Conservation (phyloP, 805 yeast genomes). For the Starmerella gropengiesseri region DNA sequence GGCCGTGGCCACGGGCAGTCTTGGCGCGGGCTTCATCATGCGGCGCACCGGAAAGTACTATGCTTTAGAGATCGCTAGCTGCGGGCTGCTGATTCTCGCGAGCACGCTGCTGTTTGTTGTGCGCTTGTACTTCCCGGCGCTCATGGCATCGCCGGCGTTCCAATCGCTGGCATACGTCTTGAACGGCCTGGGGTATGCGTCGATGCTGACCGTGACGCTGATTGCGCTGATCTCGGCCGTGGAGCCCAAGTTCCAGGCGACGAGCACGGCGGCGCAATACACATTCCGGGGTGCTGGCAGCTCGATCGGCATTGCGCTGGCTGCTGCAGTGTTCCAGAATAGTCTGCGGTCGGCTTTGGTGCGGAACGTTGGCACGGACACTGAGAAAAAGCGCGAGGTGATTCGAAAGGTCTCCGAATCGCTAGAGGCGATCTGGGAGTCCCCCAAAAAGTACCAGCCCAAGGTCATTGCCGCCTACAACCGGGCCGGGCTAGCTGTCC, state of each 20-base stretch:
- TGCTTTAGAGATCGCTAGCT: slow-evolving; percentile 35
- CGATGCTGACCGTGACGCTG: slow-evolving; percentile 58
- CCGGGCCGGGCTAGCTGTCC: slow-evolving; percentile 41
- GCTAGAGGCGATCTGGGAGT: slow-evolving; percentile 39
- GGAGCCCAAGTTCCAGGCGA: slow-evolving; percentile 58
- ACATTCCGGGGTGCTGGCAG: slow-evolving; percentile 80
- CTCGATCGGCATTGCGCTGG: slow-evolving; percentile 66
- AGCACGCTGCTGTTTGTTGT: slow-evolving; percentile 29
- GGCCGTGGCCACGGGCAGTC: slow-evolving; percentile 57
- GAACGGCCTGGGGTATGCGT: slow-evolving; percentile 57
- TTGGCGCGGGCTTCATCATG: slow-evolving; percentile 58
- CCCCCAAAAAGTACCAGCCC: slow-evolving; percentile 37
- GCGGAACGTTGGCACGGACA: slow-evolving; percentile 25
- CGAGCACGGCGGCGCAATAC: slow-evolving; percentile 81
- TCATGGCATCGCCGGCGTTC: slow-evolving; percentile 48
- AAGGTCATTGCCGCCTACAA: slow-evolving; percentile 38
- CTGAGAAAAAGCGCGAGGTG: slow-evolving; percentile 30
- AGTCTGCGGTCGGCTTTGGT: slow-evolving; percentile 31
- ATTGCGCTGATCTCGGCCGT: slow-evolving; percentile 70
- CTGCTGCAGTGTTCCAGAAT: slow-evolving; percentile 55
- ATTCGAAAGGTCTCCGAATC: slow-evolving; percentile 39
- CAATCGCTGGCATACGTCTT: slow-evolving; percentile 30
- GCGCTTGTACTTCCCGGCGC: slow-evolving; percentile 40
- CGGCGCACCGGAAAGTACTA: slow-evolving; percentile 56
- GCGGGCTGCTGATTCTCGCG: slow-evolving; percentile 41